These are phyloP conservation scores for Pestalotiopsis sp. DNA, from an alignment of 2,329 filamentous ascomycete genomes.

Conservation along the genomic window DNA sequence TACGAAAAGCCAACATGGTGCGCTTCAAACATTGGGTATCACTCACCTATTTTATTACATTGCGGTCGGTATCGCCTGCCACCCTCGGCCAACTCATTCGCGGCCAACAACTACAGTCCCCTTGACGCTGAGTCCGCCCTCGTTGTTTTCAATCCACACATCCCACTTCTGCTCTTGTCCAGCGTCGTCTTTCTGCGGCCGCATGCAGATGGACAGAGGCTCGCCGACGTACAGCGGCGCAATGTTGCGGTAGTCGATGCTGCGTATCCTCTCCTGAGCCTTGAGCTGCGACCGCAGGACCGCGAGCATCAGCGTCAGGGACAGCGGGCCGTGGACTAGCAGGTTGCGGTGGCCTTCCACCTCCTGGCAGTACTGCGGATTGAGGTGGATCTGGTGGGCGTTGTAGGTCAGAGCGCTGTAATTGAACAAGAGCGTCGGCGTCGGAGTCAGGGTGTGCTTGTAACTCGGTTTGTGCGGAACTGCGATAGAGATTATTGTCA, in stretches of 20 bases:
- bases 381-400: conserved; percentile 87
- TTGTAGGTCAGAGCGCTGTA: conserved; percentile 93
- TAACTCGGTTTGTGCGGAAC: conserved; percentile 38
- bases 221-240: conserved; percentile 79
- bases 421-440: conserved; percentile 76
- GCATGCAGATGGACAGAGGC: conserved; percentile 69
- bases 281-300: conserved; percentile 57
- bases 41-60: background rate
- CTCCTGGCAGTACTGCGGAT: conserved; percentile 68
- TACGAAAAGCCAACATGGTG: background rate
- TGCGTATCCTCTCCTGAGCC: conserved; percentile 43
- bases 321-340: conserved; percentile 86
- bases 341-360: conserved; percentile 76
- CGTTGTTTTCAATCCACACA: conserved; percentile 65
- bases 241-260: conserved; percentile 79
- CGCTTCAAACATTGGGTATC: conserved; percentile 1
- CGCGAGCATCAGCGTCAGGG: conserved; percentile 75
- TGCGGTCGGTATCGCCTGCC: background rate
- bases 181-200: conserved; percentile 35
- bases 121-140: conserved; percentile 66
- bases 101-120: conserved; percentile 42
- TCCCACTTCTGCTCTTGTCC: conserved; percentile 47
- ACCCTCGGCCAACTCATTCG: background rate
- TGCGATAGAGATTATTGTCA: conserved; percentile 16
- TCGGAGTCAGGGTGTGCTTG: conserved; percentile 63